A percentile compares a stretch with the other conserved stretches of the same genome.
These are phyloP conservation scores for Botrytis elliptica DNA, from an alignment of 2,329 filamentous ascomycete genomes.

Conservation along the genomic window DNA sequence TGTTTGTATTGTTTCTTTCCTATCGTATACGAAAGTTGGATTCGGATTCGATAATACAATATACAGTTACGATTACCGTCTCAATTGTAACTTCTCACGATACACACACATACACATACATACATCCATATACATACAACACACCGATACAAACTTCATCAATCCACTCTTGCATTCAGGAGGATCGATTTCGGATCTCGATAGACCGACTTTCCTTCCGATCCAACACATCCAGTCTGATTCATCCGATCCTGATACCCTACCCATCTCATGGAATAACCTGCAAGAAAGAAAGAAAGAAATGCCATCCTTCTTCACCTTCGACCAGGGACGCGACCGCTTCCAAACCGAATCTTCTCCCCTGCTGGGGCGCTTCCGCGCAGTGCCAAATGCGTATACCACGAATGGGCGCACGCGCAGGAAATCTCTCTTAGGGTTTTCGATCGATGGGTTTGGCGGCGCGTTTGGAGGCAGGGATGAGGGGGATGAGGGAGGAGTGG, in stretches of 20 bases:
- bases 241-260: background rate
- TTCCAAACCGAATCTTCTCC: conserved; percentile 55
- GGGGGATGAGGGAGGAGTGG: conserved; percentile 40
- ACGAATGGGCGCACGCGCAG: background rate
- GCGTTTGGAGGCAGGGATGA: conserved; percentile 40
- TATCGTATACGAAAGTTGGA: background rate
- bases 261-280: background rate
- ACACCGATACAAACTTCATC: background rate
- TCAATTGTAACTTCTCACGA: background rate
- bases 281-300: conserved; percentile 8
- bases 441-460: conserved; percentile 42
- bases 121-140: background rate
- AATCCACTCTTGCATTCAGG: background rate
- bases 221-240: background rate
- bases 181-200: background rate
- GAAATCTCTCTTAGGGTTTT: conserved; percentile 49
- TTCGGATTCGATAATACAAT: background rate
- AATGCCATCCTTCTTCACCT: conserved; percentile 67
- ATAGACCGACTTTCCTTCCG: background rate
- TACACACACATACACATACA: background rate
- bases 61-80: background rate
- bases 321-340: conserved; percentile 64
- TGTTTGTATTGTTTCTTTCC: background rate
- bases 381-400: conserved; percentile 50
- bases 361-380: conserved; percentile 63